These are phyloP conservation scores for Dissophora ornata DNA, from an alignment of 192 early-diverging fungal species.

Conservation along the genomic window DNA sequence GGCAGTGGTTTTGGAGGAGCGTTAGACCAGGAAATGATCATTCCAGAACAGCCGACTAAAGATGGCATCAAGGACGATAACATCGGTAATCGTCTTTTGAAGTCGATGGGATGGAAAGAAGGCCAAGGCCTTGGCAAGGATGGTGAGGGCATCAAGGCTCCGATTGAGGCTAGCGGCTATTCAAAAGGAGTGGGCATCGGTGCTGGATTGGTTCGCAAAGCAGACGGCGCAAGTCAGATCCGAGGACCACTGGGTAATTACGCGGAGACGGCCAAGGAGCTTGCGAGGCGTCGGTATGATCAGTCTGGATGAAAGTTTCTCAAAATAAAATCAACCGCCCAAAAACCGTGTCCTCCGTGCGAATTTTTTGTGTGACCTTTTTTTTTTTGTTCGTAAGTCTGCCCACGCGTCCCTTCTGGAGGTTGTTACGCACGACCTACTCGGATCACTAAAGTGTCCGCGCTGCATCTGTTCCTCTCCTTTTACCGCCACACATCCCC, in stretches of 20 bases:
- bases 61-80: slow-evolving; percentile 68
- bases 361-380: no score
- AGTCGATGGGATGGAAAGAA: slow-evolving; percentile 78
- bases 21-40: slow-evolving; percentile 13
- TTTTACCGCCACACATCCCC: no score
- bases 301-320: slow-evolving; percentile 22
- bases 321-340: no score
- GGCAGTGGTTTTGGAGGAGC: no score
- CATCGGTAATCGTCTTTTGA: slow-evolving; percentile 67
- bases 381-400: no score
- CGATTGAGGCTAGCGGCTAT: slow-evolving; percentile 60
- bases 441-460: no score
- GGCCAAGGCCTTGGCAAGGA: slow-evolving; percentile 68
- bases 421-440: no score
- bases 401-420: no score
- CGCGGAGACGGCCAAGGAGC: slow-evolving; percentile 40
- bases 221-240: slow-evolving; percentile 3
- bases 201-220: slow-evolving; percentile 29
- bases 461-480: no score
- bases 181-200: slow-evolving; percentile 61
- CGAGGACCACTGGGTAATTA: slow-evolving; percentile 22
- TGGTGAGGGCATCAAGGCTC: slow-evolving; percentile 59
- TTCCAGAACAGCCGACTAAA: slow-evolving; percentile 57
- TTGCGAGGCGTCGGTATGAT: slow-evolving; percentile 52
- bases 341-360: no score